phyloP scores from a whole-genome alignment of 768 basidiomycete species.

The Termitomyces sp. region DNA sequence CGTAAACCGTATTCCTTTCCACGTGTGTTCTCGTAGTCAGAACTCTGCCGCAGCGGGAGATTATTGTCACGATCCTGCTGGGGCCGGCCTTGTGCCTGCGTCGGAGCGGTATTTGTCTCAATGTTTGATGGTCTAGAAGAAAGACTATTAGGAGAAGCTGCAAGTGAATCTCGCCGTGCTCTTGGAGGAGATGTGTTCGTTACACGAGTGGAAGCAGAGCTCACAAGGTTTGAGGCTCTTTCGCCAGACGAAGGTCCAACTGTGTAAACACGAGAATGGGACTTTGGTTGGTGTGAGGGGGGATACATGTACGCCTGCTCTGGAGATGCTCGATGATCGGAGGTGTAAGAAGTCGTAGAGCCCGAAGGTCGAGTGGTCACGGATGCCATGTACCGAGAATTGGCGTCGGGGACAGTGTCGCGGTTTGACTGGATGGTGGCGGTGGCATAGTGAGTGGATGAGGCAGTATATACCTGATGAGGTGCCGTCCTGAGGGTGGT shows the following conservation, averaged over 20 bases:
- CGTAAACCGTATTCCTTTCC: neutral
- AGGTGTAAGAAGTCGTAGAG: neutral
- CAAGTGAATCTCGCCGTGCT: slow-evolving; percentile 4
- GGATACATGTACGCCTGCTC: neutral
- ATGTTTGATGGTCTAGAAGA: neutral
- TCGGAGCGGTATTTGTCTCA: neutral
- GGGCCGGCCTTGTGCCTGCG: neutral
- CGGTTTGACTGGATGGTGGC: neutral
- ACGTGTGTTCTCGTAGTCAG: neutral
- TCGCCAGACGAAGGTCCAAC: neutral
- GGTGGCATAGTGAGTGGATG: neutral
- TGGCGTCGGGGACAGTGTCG: neutral
- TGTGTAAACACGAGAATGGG: neutral
- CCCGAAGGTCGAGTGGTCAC: neutral
- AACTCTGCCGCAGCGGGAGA: neutral
- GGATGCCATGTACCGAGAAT: neutral
- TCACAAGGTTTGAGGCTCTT: neutral
- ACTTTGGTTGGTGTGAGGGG: neutral
- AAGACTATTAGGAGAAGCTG: neutral
- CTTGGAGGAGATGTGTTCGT: neutral
- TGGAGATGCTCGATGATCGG: neutral
- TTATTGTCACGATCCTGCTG: neutral
- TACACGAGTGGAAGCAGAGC: neutral
- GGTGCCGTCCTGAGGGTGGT: neutral
- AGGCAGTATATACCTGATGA: neutral